Percentiles rank a stretch among this genome's conserved stretches.
phyloP scores from a whole-genome alignment of 257 asterid genomes.

The Solanum lycopersicoides region DNA sequence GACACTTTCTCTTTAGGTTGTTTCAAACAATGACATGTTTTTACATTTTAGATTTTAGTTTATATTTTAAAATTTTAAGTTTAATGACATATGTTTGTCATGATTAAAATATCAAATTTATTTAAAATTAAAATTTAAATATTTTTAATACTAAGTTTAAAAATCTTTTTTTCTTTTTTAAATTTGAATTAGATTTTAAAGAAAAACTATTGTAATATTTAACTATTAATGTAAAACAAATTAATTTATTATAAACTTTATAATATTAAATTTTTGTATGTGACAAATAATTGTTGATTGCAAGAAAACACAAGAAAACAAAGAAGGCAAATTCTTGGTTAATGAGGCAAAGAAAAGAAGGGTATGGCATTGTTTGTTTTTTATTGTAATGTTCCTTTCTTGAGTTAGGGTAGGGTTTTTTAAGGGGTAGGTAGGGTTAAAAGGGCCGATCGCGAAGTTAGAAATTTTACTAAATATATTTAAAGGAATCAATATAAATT shows the following conservation, averaged over 20 bases:
- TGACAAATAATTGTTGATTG: not conserved
- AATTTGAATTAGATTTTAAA: not conserved
- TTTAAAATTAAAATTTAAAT: not conserved
- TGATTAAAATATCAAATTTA: not conserved
- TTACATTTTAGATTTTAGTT: not conserved
- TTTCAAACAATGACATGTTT: not conserved
- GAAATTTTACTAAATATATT: too few species aligned
- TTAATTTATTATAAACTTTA: not conserved
- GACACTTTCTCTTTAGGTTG: not conserved
- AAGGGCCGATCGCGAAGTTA: not conserved
- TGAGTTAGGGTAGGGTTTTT: not conserved
- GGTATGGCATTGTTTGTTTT: conserved; percentile 18
- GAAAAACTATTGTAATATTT: not conserved
- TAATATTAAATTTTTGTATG: not conserved
- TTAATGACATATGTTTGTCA: not conserved
- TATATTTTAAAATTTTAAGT: not conserved
- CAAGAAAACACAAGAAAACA: not conserved
- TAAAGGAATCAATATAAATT: too few species aligned
- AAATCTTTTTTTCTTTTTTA: not conserved
- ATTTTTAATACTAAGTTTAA: not conserved
- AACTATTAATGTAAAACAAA: not conserved
- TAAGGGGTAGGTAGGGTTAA: not conserved
- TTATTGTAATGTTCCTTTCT: conserved; percentile 4
- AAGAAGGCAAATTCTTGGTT: not conserved
- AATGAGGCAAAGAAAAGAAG: conserved; percentile 20